phyloP scores from a whole-genome alignment of 805 yeast species.

The Starmerella riodocensis region DNA sequence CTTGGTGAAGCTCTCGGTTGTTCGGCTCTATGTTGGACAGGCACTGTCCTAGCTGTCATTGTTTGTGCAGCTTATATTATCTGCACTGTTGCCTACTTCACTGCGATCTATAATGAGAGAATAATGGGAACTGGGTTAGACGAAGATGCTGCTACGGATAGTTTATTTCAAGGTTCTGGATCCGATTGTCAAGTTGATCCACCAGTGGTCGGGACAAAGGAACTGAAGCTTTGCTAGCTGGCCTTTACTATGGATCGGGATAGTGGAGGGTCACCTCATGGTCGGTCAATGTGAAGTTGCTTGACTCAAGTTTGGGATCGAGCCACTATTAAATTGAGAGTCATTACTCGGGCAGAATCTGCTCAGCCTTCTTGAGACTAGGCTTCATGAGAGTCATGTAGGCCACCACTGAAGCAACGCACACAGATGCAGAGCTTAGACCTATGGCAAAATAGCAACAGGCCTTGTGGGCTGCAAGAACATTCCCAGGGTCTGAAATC shows the following conservation, averaged over 20 bases:
- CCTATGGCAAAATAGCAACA: slow-evolving; percentile 12
- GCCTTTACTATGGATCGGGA: too few species aligned
- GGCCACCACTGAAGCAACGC: slow-evolving; percentile 1
- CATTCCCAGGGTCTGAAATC: slow-evolving; percentile 2
- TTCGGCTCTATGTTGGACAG: background rate
- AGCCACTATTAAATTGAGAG: too few species aligned
- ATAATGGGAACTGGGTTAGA: background rate
- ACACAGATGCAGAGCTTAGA: slow-evolving; percentile 4
- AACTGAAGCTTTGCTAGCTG: too few species aligned
- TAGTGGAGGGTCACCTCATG: too few species aligned
- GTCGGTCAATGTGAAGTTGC: too few species aligned
- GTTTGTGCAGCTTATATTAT: background rate
- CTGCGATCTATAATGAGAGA: background rate
- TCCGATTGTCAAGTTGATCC: too few species aligned
- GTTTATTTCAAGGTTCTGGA: too few species aligned
- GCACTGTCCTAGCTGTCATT: background rate
- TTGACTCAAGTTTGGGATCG: too few species aligned
- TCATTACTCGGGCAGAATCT: too few species aligned
- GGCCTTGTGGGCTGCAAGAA: background rate
- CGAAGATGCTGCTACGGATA: background rate
- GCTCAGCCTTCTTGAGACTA: background rate
- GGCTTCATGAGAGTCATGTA: background rate
- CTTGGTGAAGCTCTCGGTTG: background rate
- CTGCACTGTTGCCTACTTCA: background rate
- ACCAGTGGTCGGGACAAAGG: too few species aligned